Conservation (phyloP, 192 early-diverging fungal species). For the Coemansia sp. region DNA sequence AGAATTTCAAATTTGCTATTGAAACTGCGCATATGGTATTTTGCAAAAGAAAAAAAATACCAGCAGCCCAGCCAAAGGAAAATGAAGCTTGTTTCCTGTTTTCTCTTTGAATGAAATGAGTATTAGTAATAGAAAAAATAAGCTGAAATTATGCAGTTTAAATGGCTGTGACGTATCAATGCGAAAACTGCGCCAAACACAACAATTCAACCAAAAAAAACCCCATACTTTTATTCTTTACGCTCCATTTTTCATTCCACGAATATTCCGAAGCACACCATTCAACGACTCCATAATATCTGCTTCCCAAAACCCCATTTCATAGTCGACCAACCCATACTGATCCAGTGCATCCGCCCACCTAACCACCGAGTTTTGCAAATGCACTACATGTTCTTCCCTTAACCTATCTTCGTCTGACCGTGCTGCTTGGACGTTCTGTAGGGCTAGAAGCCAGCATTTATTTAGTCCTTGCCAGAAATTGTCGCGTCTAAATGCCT, state of each 20-base stretch:
- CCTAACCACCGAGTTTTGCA: constrained; percentile 61
- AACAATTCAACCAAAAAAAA: not conserved
- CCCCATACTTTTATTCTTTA: no score
- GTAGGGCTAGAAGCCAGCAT: constrained; percentile 74
- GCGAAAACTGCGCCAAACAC: no score
- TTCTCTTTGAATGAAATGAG: no score
- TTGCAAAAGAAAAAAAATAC: no score
- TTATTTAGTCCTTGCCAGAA: constrained; percentile 78
- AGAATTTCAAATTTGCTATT: no score
- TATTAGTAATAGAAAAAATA: no score
- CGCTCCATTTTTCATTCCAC: not conserved
- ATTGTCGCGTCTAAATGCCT: constrained; percentile 62
- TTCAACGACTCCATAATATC: constrained; percentile 72
- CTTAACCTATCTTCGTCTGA: constrained; percentile 58
- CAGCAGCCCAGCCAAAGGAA: no score
- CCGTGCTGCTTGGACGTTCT: constrained; percentile 56
- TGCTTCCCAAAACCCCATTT: constrained; percentile 79
- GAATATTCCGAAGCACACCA: constrained; percentile 34
- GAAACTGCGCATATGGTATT: no score
- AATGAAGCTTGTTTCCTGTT: no score
- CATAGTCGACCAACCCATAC: constrained; percentile 82
- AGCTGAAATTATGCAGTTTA: no score
- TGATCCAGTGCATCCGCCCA: constrained; percentile 73
- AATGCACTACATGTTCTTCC: constrained; percentile 60
- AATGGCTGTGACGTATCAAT: no score